Evolutionary conservation across 192 early-diverging fungal genomes (phyloP).

Genomic region (Rhizoclosmatium globosum): DNA sequence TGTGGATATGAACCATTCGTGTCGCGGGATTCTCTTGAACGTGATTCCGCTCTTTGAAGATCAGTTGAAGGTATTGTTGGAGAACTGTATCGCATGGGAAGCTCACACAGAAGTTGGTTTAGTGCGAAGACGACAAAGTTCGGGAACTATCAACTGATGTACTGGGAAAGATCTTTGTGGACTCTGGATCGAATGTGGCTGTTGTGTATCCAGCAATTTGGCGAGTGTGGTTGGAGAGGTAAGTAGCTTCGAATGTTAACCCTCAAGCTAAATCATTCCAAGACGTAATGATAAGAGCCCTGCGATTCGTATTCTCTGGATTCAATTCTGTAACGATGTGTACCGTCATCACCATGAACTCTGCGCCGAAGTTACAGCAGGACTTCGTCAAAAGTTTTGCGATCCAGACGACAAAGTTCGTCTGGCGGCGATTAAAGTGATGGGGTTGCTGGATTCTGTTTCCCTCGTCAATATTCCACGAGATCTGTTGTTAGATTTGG

Average conservation of each 20-base stretch:
- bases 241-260: conserved; percentile 59
- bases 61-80: conserved; percentile 72
- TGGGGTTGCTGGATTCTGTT: conserved; percentile 69
- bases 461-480: conserved; percentile 61
- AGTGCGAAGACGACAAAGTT: conserved; percentile 79
- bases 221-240: conserved; percentile 86
- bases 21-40: conserved; percentile 81
- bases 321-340: conserved; percentile 68
- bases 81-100: not conserved
- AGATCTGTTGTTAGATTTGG: conserved; percentile 65
- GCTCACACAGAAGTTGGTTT: not conserved
- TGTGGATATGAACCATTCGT: conserved; percentile 77
- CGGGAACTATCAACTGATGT: conserved; percentile 79
- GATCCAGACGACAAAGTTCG: conserved; percentile 97
- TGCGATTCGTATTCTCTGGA: conserved; percentile 77
- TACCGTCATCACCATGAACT: conserved; percentile 78
- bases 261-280: conserved; percentile 60
- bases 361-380: conserved; percentile 74
- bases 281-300: conserved; percentile 81
- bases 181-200: conserved; percentile 73
- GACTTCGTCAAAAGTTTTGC: conserved; percentile 70
- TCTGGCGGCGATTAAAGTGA: conserved; percentile 69
- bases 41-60: conserved; percentile 96
- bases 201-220: conserved; percentile 80
- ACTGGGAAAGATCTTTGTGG: conserved; percentile 89